Conservation (phyloP, 768 basidiomycete genomes). For the Lyophyllum decastes region DNA sequence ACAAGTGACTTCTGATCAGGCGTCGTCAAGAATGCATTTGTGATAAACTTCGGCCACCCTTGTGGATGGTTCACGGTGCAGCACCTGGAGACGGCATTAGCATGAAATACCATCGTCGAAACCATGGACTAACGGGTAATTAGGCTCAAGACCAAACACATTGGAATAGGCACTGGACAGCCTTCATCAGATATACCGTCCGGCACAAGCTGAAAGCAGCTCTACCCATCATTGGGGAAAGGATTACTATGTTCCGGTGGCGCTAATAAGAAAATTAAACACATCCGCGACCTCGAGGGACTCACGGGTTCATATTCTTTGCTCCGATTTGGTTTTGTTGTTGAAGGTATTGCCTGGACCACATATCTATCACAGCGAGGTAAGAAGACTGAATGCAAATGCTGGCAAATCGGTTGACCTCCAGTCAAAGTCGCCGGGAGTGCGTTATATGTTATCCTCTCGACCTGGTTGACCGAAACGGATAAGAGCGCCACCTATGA, state of each 20-base stretch:
- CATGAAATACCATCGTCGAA: not conserved
- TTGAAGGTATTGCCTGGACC: slow-evolving; percentile 60
- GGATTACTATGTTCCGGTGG: slow-evolving; percentile 38
- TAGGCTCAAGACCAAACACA: slow-evolving; percentile 48
- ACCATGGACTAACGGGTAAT: slow-evolving; percentile 39
- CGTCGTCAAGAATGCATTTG: slow-evolving; percentile 47
- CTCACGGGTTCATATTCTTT: slow-evolving; percentile 55
- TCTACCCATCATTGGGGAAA: slow-evolving; percentile 53
- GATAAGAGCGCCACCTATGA: not conserved
- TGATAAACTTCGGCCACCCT: slow-evolving; percentile 54
- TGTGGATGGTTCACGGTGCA: slow-evolving; percentile 55
- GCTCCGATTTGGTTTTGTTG: slow-evolving; percentile 60
- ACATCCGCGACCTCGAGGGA: not conserved
- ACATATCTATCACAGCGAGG: slow-evolving; percentile 44
- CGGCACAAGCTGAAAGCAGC: slow-evolving; percentile 13
- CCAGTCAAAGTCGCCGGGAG: slow-evolving; percentile 49
- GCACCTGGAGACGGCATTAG: slow-evolving; percentile 26
- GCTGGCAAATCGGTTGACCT: slow-evolving; percentile 29
- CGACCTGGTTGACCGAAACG: slow-evolving; percentile 26
- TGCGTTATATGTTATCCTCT: slow-evolving; percentile 51
- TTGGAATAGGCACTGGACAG: slow-evolving; percentile 40
- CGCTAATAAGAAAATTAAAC: not conserved
- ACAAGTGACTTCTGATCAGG: slow-evolving; percentile 41
- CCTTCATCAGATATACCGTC: slow-evolving; percentile 11
- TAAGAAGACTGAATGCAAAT: not conserved